Conservation (phyloP, 1,284 basidiomycete species). For the Dichomitus squalens region DNA sequence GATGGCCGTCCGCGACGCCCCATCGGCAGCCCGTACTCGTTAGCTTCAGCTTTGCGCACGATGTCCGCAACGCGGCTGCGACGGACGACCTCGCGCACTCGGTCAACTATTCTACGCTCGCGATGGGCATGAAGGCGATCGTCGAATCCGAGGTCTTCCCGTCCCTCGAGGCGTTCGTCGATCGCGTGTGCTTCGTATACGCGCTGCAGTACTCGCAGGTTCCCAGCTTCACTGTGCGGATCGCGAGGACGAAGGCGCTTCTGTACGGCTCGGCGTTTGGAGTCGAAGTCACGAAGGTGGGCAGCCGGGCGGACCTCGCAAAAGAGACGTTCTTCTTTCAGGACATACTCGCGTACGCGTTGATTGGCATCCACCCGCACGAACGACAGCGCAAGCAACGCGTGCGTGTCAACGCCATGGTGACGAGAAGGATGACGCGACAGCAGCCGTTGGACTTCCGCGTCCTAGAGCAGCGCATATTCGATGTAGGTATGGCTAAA, state of each 20-base stretch:
- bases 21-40: conserved; percentile 61
- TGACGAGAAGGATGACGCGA: conserved; percentile 26
- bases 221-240: conserved; percentile 41
- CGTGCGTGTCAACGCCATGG: conserved; percentile 59
- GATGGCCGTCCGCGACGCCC: conserved; percentile 41
- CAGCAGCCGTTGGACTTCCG: conserved; percentile 40
- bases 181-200: conserved; percentile 46
- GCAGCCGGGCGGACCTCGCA: conserved; percentile 4
- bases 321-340: conserved; percentile 44
- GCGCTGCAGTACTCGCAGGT: conserved; percentile 42
- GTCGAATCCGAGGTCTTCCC: conserved; percentile 35
- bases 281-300: conserved; percentile 40
- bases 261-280: conserved; percentile 53
- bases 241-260: conserved; percentile 54
- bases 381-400: conserved; percentile 73
- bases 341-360: conserved; percentile 56
- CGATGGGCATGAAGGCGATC: conserved; percentile 34
- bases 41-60: conserved; percentile 56
- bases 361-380: conserved; percentile 76
- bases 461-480: conserved; percentile 39
- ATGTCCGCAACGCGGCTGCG: conserved; percentile 52
- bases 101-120: conserved; percentile 60
- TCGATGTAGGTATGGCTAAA: conserved; percentile 38
- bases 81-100: conserved; percentile 62
- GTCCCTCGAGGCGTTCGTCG: conserved; percentile 45